Base-by-base conservation (phyloP, 2,329 filamentous ascomycete species). In the Calonectria pauciramosa region DNA sequence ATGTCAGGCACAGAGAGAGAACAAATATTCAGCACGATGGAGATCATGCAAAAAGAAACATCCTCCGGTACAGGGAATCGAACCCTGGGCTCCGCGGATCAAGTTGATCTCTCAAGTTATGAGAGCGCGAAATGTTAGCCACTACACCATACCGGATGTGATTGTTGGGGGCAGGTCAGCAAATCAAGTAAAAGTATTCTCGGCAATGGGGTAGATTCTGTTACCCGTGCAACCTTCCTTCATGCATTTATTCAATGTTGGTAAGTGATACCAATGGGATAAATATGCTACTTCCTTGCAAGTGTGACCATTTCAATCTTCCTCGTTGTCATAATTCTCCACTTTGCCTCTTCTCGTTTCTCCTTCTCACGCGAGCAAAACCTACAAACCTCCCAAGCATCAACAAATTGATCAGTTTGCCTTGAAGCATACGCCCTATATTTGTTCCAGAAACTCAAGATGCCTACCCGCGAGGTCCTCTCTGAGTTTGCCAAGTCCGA, bases 11-110 rank as follows among this genome's bases (percentile, higher is more conserved):
- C 38, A 41, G 16, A 11, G 41, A 47, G n/a, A 20, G n/a, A 47
- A n/a, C 10, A n/a, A 10, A 47, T 47, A 20, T n/a, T n/a, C n/a
- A 47, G 10, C 14, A 6, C 16, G 8, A 18, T 41, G 5, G 16
- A 3, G 16, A 10, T n/a, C 16, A 3, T 9, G 26, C 41, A 65
- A 65, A 65, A 65, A 65, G 26, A 65, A 2, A 49, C 23, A 4
- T 6, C 18, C 54, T 73, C 68, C 63, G 47, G 52, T 65, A 69
- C 71, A 68, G 78, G 78, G 78, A 80, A 80, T 80, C 78, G 78
- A 80, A 80, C 78, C 78, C 78, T 80, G 78, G 78, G 78, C 78
- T 80, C 78, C 78, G 78, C 78, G 78, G 78, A 47, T 64, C n/a
- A n/a, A n/a, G n/a, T 71, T 73, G 23, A 74, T 80, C 78, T 18